Conservation (phyloP, 495 filamentous ascomycete genomes). For the Xylaria telfairii region DNA sequence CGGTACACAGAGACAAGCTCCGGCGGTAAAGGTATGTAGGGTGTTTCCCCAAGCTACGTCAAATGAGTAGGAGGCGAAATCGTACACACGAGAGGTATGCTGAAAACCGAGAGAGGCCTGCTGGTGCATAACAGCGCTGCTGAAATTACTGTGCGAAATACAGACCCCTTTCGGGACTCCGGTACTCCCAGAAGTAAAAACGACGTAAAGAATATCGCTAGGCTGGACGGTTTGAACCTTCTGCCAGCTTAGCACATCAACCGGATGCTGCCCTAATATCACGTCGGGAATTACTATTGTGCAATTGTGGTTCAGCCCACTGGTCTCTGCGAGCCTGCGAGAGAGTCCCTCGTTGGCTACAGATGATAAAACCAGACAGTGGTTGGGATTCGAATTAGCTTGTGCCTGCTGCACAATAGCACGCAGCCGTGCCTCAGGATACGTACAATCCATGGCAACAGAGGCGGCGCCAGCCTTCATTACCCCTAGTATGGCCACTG, state of each 20-base stretch:
- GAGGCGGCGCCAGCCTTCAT: conserved; percentile 50
- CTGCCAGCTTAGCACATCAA: neutral
- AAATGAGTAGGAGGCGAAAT: conserved; percentile 67
- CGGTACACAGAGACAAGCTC: conserved; percentile 44
- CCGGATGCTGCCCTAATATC: neutral
- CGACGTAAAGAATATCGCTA: conserved; percentile 49
- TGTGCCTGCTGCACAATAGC: conserved; percentile 19
- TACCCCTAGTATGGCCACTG: conserved; percentile 51
- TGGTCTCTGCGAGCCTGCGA: neutral
- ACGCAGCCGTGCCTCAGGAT: conserved; percentile 28
- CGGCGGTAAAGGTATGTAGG: conserved; percentile 58
- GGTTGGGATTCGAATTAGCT: neutral
- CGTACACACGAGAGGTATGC: conserved; percentile 51
- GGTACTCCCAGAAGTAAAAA: conserved; percentile 68
- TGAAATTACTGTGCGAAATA: conserved; percentile 49
- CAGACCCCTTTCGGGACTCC: conserved; percentile 58
- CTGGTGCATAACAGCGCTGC: conserved; percentile 45
- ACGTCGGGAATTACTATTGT: conserved; percentile 1
- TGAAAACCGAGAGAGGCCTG: conserved; percentile 45
- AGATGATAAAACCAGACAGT: conserved; percentile 15
- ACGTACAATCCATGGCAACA: conserved; percentile 10
- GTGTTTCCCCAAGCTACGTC: conserved; percentile 63
- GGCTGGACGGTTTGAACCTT: conserved; percentile 21
- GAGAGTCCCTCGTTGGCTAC: conserved; percentile 4
- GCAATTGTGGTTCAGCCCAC: neutral